phyloP scores from a whole-genome alignment of 371 early-diverging fungal species.

The Lichtheimia corymbifera region DNA sequence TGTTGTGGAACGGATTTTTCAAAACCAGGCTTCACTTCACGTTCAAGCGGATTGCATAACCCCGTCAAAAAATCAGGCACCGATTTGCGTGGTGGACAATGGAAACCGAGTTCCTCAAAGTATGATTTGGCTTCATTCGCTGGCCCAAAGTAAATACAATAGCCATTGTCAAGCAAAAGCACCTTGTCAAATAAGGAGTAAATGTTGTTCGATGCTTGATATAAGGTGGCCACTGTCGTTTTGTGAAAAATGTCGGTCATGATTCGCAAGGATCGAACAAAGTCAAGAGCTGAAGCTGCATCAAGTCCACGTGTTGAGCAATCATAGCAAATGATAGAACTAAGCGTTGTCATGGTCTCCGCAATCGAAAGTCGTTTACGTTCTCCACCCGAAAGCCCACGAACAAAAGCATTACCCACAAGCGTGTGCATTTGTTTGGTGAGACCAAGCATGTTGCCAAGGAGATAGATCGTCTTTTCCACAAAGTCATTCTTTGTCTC shows the following conservation, averaged over 20 bases:
- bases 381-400: conserved; percentile 87
- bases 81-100: conserved; percentile 73
- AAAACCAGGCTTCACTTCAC: conserved; percentile 53
- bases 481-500: conserved; percentile 47
- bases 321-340: conserved; percentile 81
- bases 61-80: conserved; percentile 75
- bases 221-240: conserved; percentile 64
- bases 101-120: conserved; percentile 66
- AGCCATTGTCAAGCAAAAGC: conserved; percentile 69
- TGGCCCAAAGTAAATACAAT: conserved; percentile 75
- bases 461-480: conserved; percentile 45
- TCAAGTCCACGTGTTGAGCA: conserved; percentile 91
- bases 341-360: conserved; percentile 80
- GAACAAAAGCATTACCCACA: conserved; percentile 81
- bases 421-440: conserved; percentile 74
- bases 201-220: conserved; percentile 75
- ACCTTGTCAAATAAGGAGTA: conserved; percentile 78
- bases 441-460: conserved; percentile 74
- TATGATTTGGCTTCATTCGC: conserved; percentile 64
- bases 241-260: conserved; percentile 64
- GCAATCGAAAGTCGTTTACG: conserved; percentile 89
- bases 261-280: conserved; percentile 67
- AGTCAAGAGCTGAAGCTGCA: conserved; percentile 84
- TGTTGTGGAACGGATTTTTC: conserved; percentile 47
- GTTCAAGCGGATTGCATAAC: conserved; percentile 65